A percentile compares a stretch with the other conserved stretches of the same genome.
These are phyloP conservation scores for Nannochloris sp. DNA, from an alignment of 139 green algal genomes.

Conservation along the genomic window DNA sequence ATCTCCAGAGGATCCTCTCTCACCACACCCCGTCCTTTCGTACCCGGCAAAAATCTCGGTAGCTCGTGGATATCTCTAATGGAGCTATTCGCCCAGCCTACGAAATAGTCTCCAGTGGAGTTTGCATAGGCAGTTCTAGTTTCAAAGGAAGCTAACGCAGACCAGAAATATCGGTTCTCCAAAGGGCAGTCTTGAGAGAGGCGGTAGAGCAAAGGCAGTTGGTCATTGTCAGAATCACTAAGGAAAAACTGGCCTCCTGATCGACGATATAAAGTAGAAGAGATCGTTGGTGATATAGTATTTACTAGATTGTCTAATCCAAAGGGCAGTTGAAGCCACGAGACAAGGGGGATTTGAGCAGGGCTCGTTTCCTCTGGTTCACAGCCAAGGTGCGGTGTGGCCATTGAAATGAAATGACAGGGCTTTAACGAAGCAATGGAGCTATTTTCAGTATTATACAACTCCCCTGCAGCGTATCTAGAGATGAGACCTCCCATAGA, in stretches of 20 bases:
- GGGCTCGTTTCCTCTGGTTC: conserved; percentile 16
- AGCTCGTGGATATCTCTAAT: conserved; percentile 55
- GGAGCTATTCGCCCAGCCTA: conserved; percentile 71
- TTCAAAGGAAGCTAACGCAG: conserved; percentile 50
- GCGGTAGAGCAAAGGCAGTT: conserved; percentile 14
- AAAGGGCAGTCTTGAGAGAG: conserved; percentile 44
- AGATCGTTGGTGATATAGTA: not conserved
- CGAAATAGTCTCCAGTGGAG: conserved; percentile 61
- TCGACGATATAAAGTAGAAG: not conserved
- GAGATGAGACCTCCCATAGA: conserved; percentile 67
- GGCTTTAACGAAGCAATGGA: conserved; percentile 52
- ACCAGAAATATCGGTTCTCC: conserved; percentile 46
- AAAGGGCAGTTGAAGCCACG: not conserved
- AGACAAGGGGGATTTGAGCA: conserved; percentile 46
- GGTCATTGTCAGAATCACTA: conserved; percentile 14
- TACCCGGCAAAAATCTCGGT: conserved; percentile 15
- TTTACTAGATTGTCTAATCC: not conserved
- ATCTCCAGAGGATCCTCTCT: conserved; percentile 42
- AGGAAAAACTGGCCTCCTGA: conserved; percentile 47
- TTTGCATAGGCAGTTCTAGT: conserved; percentile 69
- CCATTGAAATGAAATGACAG: conserved; percentile 68
- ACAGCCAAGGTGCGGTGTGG: conserved; percentile 76
- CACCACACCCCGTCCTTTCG: conserved; percentile 41
- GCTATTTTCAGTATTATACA: conserved; percentile 41
- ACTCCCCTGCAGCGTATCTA: conserved; percentile 27